Conservation (phyloP, 106 monocot species). For the Dioscorea dumetorum region DNA sequence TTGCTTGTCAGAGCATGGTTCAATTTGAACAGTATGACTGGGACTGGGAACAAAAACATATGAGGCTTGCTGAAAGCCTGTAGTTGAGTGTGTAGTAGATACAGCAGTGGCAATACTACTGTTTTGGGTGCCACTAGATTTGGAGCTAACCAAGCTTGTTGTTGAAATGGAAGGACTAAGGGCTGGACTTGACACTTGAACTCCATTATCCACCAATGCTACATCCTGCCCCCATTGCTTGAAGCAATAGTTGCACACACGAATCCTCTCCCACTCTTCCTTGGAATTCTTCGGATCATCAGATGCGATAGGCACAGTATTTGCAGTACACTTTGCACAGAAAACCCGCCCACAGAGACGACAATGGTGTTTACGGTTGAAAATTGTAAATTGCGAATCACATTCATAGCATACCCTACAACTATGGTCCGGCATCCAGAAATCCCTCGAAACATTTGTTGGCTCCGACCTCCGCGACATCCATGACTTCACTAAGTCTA, state of each 20-base stretch:
- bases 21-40: constrained; percentile 13
- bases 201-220: constrained; percentile 11
- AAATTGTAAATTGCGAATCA: constrained; percentile 68
- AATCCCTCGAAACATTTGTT: constrained; percentile 57
- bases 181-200: constrained; percentile 7
- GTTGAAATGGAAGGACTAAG: constrained; percentile 43
- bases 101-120: constrained; percentile 22
- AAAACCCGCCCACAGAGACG: constrained; percentile 91
- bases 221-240: constrained; percentile 49
- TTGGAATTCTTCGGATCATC: constrained; percentile 9
- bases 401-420: constrained; percentile 92
- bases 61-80: constrained; percentile 15
- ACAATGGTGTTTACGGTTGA: constrained; percentile 88
- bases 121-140: constrained; percentile 34
- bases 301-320: constrained; percentile 43
- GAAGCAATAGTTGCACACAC: constrained; percentile 87
- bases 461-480: constrained; percentile 56
- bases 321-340: constrained; percentile 76
- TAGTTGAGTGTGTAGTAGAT: constrained; percentile 26
- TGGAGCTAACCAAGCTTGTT: constrained; percentile 43
- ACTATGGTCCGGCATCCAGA: constrained; percentile 92
- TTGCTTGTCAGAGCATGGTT: constrained; percentile 26
- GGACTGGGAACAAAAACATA: constrained; percentile 23
- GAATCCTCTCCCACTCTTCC: constrained; percentile 40
- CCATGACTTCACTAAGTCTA: constrained; percentile 58